Conservation (phyloP, 2,329 filamentous ascomycete species). For the Pseudogymnoascus sp. region DNA sequence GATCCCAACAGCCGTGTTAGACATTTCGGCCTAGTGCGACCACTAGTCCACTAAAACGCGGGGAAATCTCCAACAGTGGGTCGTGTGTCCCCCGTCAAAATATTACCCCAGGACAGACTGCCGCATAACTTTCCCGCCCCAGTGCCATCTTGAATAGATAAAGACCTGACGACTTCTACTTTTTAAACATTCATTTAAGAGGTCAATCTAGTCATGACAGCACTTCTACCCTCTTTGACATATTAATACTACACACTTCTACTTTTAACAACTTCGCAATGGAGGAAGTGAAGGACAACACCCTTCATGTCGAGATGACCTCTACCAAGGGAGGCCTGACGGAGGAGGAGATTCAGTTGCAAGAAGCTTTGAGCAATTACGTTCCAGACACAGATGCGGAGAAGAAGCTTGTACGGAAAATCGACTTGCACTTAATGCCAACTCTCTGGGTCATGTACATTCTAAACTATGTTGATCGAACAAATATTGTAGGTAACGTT, state of each 20-base stretch:
- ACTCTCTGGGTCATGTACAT: constrained; percentile 47
- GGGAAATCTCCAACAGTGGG: not conserved
- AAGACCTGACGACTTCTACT: not conserved
- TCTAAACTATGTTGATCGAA: constrained; percentile 45
- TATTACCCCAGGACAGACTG: not conserved
- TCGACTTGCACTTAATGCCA: constrained; percentile 46
- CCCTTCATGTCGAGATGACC: constrained; percentile 15
- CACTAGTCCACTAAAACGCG: not conserved
- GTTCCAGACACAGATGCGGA: constrained; percentile 21
- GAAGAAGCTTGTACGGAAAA: constrained; percentile 37
- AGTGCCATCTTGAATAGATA: not conserved
- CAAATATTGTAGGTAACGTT: constrained; percentile 33
- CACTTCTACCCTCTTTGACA: not conserved
- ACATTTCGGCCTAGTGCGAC: not conserved
- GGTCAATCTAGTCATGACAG: not conserved
- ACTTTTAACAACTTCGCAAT: not conserved
- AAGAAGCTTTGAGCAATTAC: constrained; percentile 24
- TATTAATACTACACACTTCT: not conserved
- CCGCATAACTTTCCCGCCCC: not conserved
- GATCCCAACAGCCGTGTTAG: not conserved
- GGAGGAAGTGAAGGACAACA: not conserved
- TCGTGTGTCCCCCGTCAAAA: not conserved
- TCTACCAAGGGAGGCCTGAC: constrained; percentile 8
- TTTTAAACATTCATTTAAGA: not conserved
- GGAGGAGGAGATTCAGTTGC: constrained; percentile 18